A percentile compares a stretch with the other conserved stretches of the same genome.
phyloP scores from a whole-genome alignment of 2,329 filamentous ascomycete genomes.

The Fusarium aywerte region DNA sequence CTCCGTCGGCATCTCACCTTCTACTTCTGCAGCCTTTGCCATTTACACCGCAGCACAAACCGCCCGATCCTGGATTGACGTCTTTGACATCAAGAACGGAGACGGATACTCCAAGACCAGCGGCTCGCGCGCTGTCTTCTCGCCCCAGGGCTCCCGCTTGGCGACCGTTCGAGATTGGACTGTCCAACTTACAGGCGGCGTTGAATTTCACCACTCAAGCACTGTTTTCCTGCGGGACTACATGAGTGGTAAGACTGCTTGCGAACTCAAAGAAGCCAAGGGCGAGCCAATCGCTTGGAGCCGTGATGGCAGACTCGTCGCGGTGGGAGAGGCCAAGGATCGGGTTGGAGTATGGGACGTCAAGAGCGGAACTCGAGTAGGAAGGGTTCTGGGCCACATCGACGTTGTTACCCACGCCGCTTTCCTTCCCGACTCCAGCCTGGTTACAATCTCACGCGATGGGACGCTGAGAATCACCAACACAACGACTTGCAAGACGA shows the following conservation, averaged over 20 bases:
- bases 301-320: slow-evolving; percentile 47
- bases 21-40: slow-evolving; percentile 45
- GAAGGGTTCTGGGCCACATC: slow-evolving; percentile 51
- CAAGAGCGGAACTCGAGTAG: slow-evolving; percentile 44
- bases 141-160: slow-evolving; percentile 34
- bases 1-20: slow-evolving; percentile 47
- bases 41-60: slow-evolving; percentile 47
- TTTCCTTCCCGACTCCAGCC: slow-evolving; percentile 47
- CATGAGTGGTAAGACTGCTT: slow-evolving; percentile 46
- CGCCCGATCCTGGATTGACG: slow-evolving; percentile 52
- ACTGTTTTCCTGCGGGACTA: slow-evolving; percentile 49
- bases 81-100: slow-evolving; percentile 47
- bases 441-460: slow-evolving; percentile 54
- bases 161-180: slow-evolving; percentile 50
- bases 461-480: slow-evolving; percentile 54
- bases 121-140: slow-evolving; percentile 49
- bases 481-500: slow-evolving; percentile 48
- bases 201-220: slow-evolving; percentile 48
- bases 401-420: slow-evolving; percentile 53
- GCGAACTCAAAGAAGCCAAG: slow-evolving; percentile 48
- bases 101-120: slow-evolving; percentile 47
- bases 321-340: slow-evolving; percentile 46
- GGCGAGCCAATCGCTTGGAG: slow-evolving; percentile 50
- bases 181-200: slow-evolving; percentile 45
- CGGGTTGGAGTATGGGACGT: slow-evolving; percentile 51